Percentiles rank a stretch among this genome's conserved stretches.
Conservation (phyloP, 2,329 filamentous ascomycete species). For the Talaromyces sp. region DNA sequence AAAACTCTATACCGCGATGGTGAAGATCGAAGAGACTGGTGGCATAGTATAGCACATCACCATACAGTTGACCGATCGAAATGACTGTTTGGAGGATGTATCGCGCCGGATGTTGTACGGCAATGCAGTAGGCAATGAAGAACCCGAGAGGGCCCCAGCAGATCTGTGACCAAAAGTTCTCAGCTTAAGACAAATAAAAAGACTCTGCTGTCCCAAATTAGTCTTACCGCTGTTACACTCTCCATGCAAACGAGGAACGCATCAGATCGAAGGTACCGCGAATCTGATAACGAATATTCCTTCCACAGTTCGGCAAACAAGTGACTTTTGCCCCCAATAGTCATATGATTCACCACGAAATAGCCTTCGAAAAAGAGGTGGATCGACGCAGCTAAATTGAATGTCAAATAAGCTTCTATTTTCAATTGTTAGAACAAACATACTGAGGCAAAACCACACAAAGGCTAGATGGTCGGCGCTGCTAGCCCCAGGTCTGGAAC, state of each 20-base stretch:
- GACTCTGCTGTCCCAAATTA: too few species aligned
- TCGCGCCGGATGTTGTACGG: not conserved
- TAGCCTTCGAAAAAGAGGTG: not conserved
- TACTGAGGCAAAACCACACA: not conserved
- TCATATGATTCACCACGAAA: not conserved
- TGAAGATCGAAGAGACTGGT: not conserved
- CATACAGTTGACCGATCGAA: not conserved
- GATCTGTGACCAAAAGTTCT: not conserved
- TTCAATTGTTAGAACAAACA: not conserved
- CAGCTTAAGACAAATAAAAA: not conserved
- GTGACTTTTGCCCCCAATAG: constrained; percentile 27
- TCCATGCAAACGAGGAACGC: constrained; percentile 83
- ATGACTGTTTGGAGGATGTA: not conserved
- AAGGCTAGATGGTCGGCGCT: not conserved
- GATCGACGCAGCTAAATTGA: not conserved
- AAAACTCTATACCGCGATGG: not conserved
- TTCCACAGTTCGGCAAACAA: constrained; percentile 88
- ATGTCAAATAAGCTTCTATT: not conserved
- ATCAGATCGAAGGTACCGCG: constrained; percentile 77
- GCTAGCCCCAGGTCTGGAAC: not conserved
- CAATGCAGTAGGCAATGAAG: not conserved
- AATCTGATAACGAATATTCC: constrained; percentile 84
- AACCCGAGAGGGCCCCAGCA: not conserved
- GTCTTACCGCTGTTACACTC: constrained; percentile 58
- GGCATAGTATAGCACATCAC: not conserved